phyloP scores from a whole-genome alignment of 1,284 basidiomycete species.

The Boletus albobrunnescens region DNA sequence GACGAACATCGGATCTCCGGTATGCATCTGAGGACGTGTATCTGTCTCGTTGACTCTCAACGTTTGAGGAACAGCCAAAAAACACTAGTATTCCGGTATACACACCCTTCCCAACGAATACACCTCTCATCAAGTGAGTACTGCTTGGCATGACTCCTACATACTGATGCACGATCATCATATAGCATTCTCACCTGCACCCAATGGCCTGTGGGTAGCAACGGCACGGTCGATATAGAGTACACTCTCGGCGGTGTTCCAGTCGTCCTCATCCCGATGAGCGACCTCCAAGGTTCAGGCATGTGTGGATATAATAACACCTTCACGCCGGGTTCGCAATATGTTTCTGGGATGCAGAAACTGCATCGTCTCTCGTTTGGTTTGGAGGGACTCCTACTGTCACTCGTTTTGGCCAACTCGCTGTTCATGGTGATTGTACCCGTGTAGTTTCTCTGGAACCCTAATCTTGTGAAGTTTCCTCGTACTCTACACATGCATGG shows the following conservation, averaged over 20 bases:
- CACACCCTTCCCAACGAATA: constrained; percentile 46
- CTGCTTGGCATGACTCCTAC: neutral
- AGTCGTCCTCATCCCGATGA: constrained; percentile 47
- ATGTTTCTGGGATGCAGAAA: constrained; percentile 8
- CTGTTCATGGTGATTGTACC: constrained; percentile 5
- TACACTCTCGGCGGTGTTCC: constrained; percentile 60
- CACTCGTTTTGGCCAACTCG: constrained; percentile 11
- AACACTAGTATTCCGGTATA: constrained; percentile 53
- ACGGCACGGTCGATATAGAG: constrained; percentile 52
- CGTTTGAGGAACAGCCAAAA: constrained; percentile 41
- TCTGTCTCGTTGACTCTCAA: too few relatives aligned
- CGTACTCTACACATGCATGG: neutral
- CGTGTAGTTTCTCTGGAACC: neutral
- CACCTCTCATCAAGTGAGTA: constrained; percentile 54
- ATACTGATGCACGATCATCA: constrained; percentile 3
- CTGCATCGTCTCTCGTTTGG: neutral
- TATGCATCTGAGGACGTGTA: constrained; percentile 34
- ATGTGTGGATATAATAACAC: constrained; percentile 33
- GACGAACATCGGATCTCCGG: constrained; percentile 76
- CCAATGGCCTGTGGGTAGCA: constrained; percentile 63
- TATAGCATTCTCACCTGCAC: constrained; percentile 56
- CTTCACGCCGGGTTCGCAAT: neutral
- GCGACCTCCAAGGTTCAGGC: constrained; percentile 38
- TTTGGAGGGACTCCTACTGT: constrained; percentile 2
- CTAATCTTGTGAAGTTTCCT: neutral